These are phyloP conservation scores for Ascochyta lentis DNA, from an alignment of 2,329 filamentous ascomycete genomes.

Conservation along the genomic window DNA sequence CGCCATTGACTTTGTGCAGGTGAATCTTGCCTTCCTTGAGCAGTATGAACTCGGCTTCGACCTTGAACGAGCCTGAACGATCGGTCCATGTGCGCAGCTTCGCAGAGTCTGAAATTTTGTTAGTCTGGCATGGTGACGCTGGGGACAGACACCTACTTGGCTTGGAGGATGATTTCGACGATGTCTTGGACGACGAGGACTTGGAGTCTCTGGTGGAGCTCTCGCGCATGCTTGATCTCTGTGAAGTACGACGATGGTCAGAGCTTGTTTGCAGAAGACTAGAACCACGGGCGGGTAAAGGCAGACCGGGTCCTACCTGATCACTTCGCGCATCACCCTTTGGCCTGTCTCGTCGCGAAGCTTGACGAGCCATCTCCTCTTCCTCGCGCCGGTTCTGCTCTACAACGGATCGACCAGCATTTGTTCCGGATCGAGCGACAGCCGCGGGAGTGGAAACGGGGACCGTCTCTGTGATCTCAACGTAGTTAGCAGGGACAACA, in stretches of 20 bases:
- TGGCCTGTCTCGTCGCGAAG: conserved; percentile 68
- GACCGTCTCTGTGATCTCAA: conserved; percentile 80
- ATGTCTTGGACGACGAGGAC: conserved; percentile 47
- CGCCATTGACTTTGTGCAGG: conserved; percentile 95
- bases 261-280: conserved; percentile 73
- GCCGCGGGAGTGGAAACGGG: conserved; percentile 59
- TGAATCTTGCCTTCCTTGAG: conserved; percentile 97
- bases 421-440: conserved; percentile 60
- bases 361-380: conserved; percentile 81
- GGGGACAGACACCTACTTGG: conserved; percentile 68
- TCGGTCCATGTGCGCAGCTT: conserved; percentile 96
- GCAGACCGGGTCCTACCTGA: conserved; percentile 80
- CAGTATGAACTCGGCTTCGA: conserved; percentile 95
- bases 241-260: conserved; percentile 72
- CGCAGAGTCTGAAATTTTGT: conserved; percentile 62
- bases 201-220: conserved; percentile 64
- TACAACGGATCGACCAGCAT: conserved; percentile 70
- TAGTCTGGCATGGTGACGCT: conserved; percentile 19
- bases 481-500: conserved; percentile 94
- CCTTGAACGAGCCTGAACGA: conserved; percentile 92
- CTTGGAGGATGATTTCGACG: conserved; percentile 63
- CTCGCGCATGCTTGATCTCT: conserved; percentile 75
- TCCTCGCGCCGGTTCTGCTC: conserved; percentile 83
- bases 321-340: conserved; percentile 60
- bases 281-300: conserved; percentile 78